Conservation (phyloP, 2,329 filamentous ascomycete species). For the Scedosporium apiospermum region DNA sequence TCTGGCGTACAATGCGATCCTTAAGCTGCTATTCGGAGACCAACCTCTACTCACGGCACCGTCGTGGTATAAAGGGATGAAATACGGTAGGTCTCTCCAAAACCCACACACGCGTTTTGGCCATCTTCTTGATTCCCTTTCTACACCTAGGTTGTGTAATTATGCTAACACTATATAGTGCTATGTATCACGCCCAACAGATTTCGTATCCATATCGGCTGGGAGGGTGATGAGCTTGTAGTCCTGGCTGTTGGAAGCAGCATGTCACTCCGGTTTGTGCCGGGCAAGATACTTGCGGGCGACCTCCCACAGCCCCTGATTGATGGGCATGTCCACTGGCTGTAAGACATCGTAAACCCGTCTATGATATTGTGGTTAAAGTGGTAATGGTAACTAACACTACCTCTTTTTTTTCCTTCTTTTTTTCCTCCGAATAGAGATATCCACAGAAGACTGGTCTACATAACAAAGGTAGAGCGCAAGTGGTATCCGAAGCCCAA, state of each 20-base stretch:
- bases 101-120: conserved; percentile 1
- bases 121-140: too few relatives aligned
- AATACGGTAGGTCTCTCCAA: conserved; percentile 22
- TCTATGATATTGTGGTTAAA: not conserved
- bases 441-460: too few relatives aligned
- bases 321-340: conserved; percentile 48
- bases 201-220: conserved; percentile 42
- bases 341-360: conserved; percentile 18
- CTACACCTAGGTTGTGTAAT: too few relatives aligned
- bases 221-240: conserved; percentile 26
- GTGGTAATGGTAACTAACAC: not conserved
- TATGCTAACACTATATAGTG: too few relatives aligned
- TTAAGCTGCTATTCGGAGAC: conserved; percentile 44
- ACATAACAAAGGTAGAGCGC: too few relatives aligned
- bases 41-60: conserved; percentile 41
- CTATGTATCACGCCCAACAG: too few relatives aligned
- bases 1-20: conserved; percentile 18
- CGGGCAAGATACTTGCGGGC: conserved; percentile 18
- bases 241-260: conserved; percentile 27
- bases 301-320: conserved; percentile 45
- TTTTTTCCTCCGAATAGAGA: not conserved
- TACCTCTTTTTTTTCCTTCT: not conserved
- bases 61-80: conserved; percentile 43
- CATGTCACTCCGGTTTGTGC: conserved; percentile 16
- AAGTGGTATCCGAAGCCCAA: too few relatives aligned